Percentiles rank a stretch among this genome's conserved stretches.
phyloP scores from a whole-genome alignment of 352 stramenopile species.

The Phytophthora rubi region DNA sequence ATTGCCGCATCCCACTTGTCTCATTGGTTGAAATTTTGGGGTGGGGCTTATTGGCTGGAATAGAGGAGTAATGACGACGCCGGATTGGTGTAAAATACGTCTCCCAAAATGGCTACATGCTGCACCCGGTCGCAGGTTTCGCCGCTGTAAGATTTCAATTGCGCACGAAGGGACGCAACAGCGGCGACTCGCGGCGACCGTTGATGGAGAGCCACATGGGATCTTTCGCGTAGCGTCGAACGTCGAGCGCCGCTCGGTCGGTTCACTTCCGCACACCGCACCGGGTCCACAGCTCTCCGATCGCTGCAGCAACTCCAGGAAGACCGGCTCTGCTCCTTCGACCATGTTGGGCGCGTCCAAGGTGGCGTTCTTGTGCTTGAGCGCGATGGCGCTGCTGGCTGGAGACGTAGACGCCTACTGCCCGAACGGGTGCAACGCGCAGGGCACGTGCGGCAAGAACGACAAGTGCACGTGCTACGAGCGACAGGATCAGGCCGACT shows the following conservation, averaged over 20 bases:
- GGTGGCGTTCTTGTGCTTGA: constrained; percentile 47
- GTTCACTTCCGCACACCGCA: constrained; percentile 24
- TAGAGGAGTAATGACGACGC: neutral
- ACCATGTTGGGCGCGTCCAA: constrained; percentile 54
- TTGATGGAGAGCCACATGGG: constrained; percentile 29
- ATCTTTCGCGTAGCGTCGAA: constrained; percentile 21
- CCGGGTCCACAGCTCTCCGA: constrained; percentile 10
- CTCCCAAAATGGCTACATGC: neutral
- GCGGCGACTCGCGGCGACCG: constrained; percentile 26
- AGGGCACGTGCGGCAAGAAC: constrained; percentile 87
- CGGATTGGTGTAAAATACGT: constrained; percentile 20
- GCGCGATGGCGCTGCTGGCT: constrained; percentile 38
- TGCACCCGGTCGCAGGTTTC: constrained; percentile 4
- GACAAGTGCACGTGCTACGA: constrained; percentile 94
- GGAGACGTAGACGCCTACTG: constrained; percentile 64
- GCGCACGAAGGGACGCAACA: constrained; percentile 16
- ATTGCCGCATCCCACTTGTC: neutral
- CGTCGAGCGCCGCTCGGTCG: neutral
- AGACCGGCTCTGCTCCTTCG: constrained; percentile 1
- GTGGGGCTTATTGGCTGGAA: constrained; percentile 18
- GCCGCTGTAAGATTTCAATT: constrained; percentile 12
- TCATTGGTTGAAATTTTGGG: constrained; percentile 17
- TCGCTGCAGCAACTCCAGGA: neutral
- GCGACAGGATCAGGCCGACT: constrained; percentile 55
- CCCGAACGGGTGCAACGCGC: constrained; percentile 85